Conservation (phyloP, 306 rosid genomes). For the Datisca glomerata region DNA sequence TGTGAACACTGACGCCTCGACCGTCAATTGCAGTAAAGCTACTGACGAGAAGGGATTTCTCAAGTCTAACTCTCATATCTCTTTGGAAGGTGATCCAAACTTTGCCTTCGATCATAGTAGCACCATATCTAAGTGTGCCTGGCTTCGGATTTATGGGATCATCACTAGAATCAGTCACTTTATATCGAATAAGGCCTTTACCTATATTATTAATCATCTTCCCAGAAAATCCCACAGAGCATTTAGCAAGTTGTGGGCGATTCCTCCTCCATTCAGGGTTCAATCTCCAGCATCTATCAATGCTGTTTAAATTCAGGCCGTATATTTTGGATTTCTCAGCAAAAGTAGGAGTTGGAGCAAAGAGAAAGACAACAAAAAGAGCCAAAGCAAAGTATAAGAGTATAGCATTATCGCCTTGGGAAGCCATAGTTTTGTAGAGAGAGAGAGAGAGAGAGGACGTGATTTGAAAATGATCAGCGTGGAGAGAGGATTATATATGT, state of each 20-base stretch:
- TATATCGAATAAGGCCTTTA: slow-evolving; percentile 10
- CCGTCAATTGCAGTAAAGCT: slow-evolving; percentile 36
- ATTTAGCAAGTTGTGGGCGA: slow-evolving; percentile 23
- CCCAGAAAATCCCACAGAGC: slow-evolving; percentile 31
- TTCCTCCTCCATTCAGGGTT: slow-evolving; percentile 27
- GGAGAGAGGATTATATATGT: no score
- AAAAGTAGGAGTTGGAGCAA: not conserved
- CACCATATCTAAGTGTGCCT: slow-evolving; percentile 29
- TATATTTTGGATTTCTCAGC: not conserved
- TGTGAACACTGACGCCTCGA: slow-evolving; percentile 27
- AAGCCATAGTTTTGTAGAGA: no score
- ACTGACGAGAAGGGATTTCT: slow-evolving; percentile 27
- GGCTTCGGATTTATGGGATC: slow-evolving; percentile 21
- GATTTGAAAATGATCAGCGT: no score
- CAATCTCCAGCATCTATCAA: slow-evolving; percentile 34
- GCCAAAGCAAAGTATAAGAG: no score
- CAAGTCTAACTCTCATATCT: slow-evolving; percentile 23
- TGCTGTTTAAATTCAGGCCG: slow-evolving; percentile 15
- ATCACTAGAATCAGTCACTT: slow-evolving; percentile 28
- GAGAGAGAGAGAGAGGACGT: no score
- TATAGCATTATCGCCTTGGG: no score
- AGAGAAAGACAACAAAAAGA: not conserved
- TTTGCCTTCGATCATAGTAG: slow-evolving; percentile 21
- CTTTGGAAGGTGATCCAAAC: slow-evolving; percentile 32
- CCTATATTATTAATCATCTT: slow-evolving; percentile 34